Evolutionary conservation across 2,329 filamentous ascomycete species (phyloP), one percentile per base, ranked within the genome.

Genomic region (Xylaria sp.): DNA sequence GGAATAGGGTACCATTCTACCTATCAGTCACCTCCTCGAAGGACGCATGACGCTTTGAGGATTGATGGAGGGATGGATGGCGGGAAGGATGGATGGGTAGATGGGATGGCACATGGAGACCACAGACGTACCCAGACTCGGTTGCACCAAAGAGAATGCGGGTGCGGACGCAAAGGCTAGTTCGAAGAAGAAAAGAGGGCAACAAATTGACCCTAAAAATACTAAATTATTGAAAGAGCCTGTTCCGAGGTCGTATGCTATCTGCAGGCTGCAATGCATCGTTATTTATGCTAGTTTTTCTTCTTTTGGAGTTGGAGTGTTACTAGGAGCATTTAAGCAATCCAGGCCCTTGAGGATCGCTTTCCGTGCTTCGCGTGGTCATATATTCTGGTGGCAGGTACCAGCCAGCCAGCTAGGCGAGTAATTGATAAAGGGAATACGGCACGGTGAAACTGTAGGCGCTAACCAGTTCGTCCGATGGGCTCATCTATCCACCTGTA

Each of bases 381-480:
- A 8, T 20, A n/a, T 20, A 10, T 25, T 12, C 18, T 18, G 52
- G 37, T 6, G 37, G 37, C 15, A 18, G n/a, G 32, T n/a, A 37
- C 18, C 15, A 20, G 15, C 52, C 5, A 7, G 32, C 18, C 15
- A 20, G 15, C 52, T 12, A 7, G 32, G 34, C 18, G 52, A 28
- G 28, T 55, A 55, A 34, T 55, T 20, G n/a, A 9, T 10, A 18
- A 12, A 52, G 28, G 15, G 9, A 55, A 46, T 23, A 9, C 20
- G 46, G 3, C 9, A 37, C 32, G 9, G 28, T 20, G 32, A 18
- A 55, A 55, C 52, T 55, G 10, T 32, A n/a, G 28, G 13, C 25
- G 52, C 52, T 18, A n/a, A 55, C 32, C 7, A 12, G 52, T 55
- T 55, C 52, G 28, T 55, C 52, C 18, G 52, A 55, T 55, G 28